These are phyloP conservation scores for Fraxinus quadrangulata DNA, from an alignment of 257 asterid species.

Conservation along the genomic window DNA sequence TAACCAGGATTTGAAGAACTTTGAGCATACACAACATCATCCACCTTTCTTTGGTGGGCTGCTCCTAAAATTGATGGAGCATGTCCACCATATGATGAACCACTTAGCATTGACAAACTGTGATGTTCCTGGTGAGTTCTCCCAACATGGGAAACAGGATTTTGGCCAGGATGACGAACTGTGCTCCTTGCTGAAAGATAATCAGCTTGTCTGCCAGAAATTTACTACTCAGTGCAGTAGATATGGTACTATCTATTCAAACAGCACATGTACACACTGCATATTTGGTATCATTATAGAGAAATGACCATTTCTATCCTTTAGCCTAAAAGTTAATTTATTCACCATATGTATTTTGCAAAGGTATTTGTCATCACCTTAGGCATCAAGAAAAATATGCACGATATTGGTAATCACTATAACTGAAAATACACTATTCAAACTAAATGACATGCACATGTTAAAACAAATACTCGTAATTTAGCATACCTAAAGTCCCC, in stretches of 20 bases:
- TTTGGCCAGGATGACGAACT: slow-evolving; percentile 69
- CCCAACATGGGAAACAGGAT: slow-evolving; percentile 66
- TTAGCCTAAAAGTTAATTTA: neutral
- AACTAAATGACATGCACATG: slow-evolving; percentile 13
- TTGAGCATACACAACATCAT: slow-evolving; percentile 65
- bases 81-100: slow-evolving; percentile 69
- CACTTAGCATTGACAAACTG: slow-evolving; percentile 52
- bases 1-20: slow-evolving; percentile 85
- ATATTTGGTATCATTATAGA: slow-evolving; percentile 11
- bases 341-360: slow-evolving; percentile 26
- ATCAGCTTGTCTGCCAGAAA: slow-evolving; percentile 98
- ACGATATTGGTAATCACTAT: slow-evolving; percentile 11
- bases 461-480: slow-evolving; percentile 15
- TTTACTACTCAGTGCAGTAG: slow-evolving; percentile 67
- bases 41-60: slow-evolving; percentile 70
- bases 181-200: slow-evolving; percentile 78
- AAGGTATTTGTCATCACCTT: slow-evolving; percentile 13
- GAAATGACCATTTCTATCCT: no score
- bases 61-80: slow-evolving; percentile 89
- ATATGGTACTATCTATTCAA: slow-evolving; percentile 45
- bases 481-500: slow-evolving; percentile 76
- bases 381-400: slow-evolving; percentile 18
- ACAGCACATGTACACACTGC: slow-evolving; percentile 40
- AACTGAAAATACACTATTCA: slow-evolving; percentile 19
- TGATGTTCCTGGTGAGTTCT: slow-evolving; percentile 74